These are phyloP conservation scores for Dendrostoma leiphaemia DNA, from an alignment of 2,329 filamentous ascomycete species.

Conservation along the genomic window DNA sequence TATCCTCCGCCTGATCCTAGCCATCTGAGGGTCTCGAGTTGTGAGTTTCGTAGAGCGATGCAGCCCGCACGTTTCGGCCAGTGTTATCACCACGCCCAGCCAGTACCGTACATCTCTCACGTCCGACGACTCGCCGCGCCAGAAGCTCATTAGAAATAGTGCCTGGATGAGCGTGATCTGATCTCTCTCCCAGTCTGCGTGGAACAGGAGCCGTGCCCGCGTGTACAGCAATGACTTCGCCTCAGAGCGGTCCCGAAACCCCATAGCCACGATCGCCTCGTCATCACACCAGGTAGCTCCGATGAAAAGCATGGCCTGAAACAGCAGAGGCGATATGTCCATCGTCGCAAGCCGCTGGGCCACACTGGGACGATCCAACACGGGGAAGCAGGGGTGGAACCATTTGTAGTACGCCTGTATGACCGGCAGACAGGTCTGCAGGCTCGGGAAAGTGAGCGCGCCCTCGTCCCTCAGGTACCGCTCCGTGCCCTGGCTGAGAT, in stretches of 20 bases:
- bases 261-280: constrained; percentile 8
- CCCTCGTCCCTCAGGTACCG: constrained; percentile 23
- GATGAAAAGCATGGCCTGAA: constrained; percentile 18
- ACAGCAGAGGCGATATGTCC: constrained; percentile 14
- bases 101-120: constrained; percentile 18
- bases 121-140: constrained; percentile 15
- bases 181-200: constrained; percentile 16
- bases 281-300: constrained; percentile 16
- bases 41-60: constrained; percentile 15
- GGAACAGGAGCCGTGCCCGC: constrained; percentile 13
- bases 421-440: constrained; percentile 20
- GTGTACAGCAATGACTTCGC: constrained; percentile 18
- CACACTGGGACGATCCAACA: constrained; percentile 12
- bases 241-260: constrained; percentile 16
- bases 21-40: constrained; percentile 24
- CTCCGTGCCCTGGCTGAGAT: constrained; percentile 21
- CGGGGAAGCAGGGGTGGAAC: constrained; percentile 17
- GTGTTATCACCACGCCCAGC: constrained; percentile 15
- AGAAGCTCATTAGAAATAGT: constrained; percentile 18
- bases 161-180: constrained; percentile 16
- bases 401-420: constrained; percentile 23
- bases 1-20: constrained; percentile 13
- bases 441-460: constrained; percentile 21
- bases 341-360: constrained; percentile 6
- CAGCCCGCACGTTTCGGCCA: constrained; percentile 14